Percentiles rank a stretch among this genome's conserved stretches.
Evolutionary conservation across 75 land plant species (phyloP).

Genomic region (Pinus albicaulis): DNA sequence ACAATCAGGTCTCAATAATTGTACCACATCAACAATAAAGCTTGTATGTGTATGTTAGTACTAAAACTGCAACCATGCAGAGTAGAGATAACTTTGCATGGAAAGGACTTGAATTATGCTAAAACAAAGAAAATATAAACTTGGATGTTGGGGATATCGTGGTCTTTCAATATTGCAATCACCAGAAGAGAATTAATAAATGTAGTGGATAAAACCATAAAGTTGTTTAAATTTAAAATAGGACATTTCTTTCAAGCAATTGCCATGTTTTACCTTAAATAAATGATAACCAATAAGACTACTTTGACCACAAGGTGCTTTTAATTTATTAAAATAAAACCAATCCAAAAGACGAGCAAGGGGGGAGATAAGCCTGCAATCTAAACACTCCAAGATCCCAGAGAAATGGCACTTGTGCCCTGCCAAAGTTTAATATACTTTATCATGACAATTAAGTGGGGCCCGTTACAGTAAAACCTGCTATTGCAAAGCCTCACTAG

Average conservation of each 20-base stretch:
- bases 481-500: too few species aligned
- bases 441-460: background rate
- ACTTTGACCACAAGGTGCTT: background rate
- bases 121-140: slow-evolving; percentile 2
- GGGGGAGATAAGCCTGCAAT: background rate
- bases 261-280: background rate
- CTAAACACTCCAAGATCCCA: background rate
- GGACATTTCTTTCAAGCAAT: background rate
- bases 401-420: background rate
- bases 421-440: background rate
- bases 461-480: too few species aligned
- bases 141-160: background rate
- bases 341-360: background rate
- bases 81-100: too few species aligned
- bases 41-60: background rate
- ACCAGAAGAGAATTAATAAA: background rate
- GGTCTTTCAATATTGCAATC: background rate
- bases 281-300: background rate
- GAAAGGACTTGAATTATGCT: too few species aligned
- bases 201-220: background rate
- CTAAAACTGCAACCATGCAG: background rate
- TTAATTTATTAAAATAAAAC: background rate
- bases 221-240: background rate
- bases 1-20: slow-evolving; percentile 1
- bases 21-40: slow-evolving; percentile 11